Base-by-base conservation (phyloP, 2,329 filamentous ascomycete genomes). In the Leptoxyphium fumago region DNA sequence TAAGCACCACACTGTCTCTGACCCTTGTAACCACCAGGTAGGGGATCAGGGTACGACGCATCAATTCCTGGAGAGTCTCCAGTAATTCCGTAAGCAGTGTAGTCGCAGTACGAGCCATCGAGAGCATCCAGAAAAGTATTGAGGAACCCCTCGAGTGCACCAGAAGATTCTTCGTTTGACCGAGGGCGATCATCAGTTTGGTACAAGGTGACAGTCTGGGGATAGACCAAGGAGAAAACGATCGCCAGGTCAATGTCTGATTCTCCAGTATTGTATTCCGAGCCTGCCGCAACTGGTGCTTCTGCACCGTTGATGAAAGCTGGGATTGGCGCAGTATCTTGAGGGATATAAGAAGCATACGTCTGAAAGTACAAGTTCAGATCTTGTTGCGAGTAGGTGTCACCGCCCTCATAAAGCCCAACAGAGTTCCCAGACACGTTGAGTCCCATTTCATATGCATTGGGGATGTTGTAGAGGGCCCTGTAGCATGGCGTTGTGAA, bases 1-100 rank as follows among this genome's bases (percentile, higher is more conserved):
- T 67, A 73, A 10, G 60, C 58, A 2, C 68, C 69, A 45, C 69
- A 70, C 41, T 64, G 59, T 10, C 61, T 49, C 4, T 56, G 50
- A 11, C 70, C 70, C 43, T 67, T 66, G 57, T 73, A 75, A 3
- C 73, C 73, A 10, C 60, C 65, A 14, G 60, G 61, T 8, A 55
- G 55, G 2, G 64, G 59, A 50, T 73, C 64, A 1, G 71, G 73
- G 48, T 75, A 74, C 9, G 56, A 53, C 0, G 71, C 63, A 3
- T 53, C 50, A 8, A 46, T 38, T 4, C 32, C 45, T 13, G 48
- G 40, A 13, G 40, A 42, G 36, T 53, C 45, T 13, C 51, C 51
- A 7, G 44, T 50, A 13, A 44, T 43, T 29, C 46, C 45, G 32
- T 47, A 53, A 4, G 49, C 50, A 14, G 42, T 41, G 41, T 48